Percentiles rank a stretch among this genome's conserved stretches.
Conservation (phyloP, 306 rosid species). For the Trifolium fragiferum region DNA sequence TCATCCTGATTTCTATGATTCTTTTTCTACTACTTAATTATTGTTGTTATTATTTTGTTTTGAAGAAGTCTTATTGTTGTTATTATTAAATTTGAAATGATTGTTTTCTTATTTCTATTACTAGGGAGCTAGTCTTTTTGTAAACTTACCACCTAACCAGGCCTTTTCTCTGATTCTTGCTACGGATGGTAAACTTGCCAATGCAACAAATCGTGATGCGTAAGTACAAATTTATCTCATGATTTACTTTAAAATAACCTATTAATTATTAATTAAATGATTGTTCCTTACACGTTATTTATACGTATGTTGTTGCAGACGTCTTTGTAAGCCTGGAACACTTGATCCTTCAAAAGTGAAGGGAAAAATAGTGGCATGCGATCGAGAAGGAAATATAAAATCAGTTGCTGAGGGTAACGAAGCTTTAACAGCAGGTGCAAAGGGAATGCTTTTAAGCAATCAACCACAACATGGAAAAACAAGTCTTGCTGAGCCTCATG, state of each 20-base stretch:
- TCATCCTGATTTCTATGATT: neutral
- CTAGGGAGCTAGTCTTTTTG: conserved; percentile 65
- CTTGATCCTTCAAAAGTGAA: conserved; percentile 62
- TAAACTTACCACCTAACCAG: conserved; percentile 38
- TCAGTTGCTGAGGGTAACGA: conserved; percentile 47
- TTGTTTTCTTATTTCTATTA: neutral
- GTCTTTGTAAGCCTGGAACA: conserved; percentile 47
- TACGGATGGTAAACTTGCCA: conserved; percentile 47
- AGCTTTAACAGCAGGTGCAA: conserved; percentile 57
- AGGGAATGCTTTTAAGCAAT: conserved; percentile 61
- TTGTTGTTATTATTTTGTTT: too few relatives aligned
- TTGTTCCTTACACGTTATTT: neutral
- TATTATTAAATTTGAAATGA: neutral
- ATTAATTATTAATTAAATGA: too few relatives aligned
- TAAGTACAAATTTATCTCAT: conserved; percentile 40
- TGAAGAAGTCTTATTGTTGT: neutral
- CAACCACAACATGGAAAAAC: conserved; percentile 40
- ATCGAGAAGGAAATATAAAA: conserved; percentile 52
- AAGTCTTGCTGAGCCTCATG: conserved; percentile 53
- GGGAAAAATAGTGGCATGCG: conserved; percentile 61
- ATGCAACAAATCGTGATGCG: conserved; percentile 36
- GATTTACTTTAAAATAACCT: neutral
- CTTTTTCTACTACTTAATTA: neutral
- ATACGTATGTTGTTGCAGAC: neutral
- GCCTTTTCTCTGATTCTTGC: conserved; percentile 50